Conservation (phyloP, 768 basidiomycete species). For the Naganishia onofrii region DNA sequence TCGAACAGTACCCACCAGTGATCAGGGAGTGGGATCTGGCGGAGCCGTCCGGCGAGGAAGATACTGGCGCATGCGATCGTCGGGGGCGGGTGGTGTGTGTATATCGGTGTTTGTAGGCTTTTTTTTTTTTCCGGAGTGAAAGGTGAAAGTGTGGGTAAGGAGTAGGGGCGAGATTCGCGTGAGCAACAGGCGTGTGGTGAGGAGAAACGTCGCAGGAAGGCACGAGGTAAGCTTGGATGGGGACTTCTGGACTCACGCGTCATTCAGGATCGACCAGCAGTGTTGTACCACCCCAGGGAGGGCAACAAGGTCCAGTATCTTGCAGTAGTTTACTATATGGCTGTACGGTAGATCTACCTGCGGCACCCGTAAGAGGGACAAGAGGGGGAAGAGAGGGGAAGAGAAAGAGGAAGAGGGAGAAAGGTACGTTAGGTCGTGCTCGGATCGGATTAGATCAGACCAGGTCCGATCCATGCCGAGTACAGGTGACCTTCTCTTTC, state of each 20-base stretch:
- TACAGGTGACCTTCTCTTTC: too few species aligned
- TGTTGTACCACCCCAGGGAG: constrained; percentile 64
- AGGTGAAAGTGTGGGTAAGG: too few species aligned
- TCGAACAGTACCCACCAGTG: constrained; percentile 96
- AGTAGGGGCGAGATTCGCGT: too few species aligned
- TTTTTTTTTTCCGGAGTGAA: too few species aligned
- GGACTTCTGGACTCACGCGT: constrained; percentile 86
- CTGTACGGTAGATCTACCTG: constrained; percentile 87
- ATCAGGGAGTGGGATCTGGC: constrained; percentile 68
- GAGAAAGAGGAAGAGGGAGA: too few species aligned
- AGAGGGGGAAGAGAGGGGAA: too few species aligned
- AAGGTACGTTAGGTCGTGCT: too few species aligned
- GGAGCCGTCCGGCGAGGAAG: constrained; percentile 69
- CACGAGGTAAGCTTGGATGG: neutral
- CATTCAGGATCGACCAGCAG: constrained; percentile 95
- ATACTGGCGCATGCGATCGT: constrained; percentile 89
- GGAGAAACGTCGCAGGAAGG: neutral
- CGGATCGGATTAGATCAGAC: too few species aligned
- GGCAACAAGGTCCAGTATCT: constrained; percentile 75
- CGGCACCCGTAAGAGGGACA: too few species aligned
- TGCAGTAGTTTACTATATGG: constrained; percentile 90
- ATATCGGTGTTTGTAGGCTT: constrained; percentile 92
- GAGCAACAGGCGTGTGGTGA: too few species aligned
- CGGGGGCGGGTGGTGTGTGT: constrained; percentile 81
- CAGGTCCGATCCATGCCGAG: too few species aligned